phyloP scores from a whole-genome alignment of 1,284 basidiomycete species.

The Ustilago curta region DNA sequence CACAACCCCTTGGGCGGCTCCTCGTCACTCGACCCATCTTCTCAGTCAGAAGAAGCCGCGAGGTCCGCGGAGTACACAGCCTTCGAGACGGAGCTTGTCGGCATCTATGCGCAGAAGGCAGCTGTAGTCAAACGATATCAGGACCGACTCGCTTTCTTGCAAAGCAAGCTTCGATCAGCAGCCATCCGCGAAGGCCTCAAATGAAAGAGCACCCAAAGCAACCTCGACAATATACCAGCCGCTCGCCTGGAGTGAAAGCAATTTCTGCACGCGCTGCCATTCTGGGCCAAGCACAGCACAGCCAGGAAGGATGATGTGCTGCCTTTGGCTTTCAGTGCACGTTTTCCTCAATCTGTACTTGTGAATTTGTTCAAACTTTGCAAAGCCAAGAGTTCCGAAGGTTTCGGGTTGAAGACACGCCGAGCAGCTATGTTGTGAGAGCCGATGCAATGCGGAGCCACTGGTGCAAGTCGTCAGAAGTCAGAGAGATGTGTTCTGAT shows the following conservation, averaged over 20 bases:
- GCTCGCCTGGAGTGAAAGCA: too few relatives aligned
- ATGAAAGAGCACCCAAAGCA: constrained; percentile 4
- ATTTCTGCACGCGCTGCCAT: too few relatives aligned
- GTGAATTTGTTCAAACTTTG: too few relatives aligned
- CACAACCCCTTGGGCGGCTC: neutral
- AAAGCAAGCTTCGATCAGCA: constrained; percentile 56
- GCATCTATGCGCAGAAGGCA: constrained; percentile 33
- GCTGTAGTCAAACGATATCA: constrained; percentile 54
- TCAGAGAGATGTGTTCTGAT: neutral
- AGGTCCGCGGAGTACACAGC: constrained; percentile 11
- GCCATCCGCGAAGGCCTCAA: constrained; percentile 56
- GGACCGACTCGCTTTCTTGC: constrained; percentile 51
- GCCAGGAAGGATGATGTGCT: neutral
- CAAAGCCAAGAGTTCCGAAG: too few relatives aligned
- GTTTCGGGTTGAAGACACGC: neutral
- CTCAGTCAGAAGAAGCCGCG: neutral
- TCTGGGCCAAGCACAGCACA: neutral
- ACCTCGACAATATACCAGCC: neutral
- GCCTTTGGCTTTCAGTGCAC: neutral
- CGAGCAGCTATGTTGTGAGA: neutral
- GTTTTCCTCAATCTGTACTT: constrained; percentile 3
- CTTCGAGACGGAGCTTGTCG: constrained; percentile 40
- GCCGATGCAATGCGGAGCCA: neutral
- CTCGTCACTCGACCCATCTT: neutral
- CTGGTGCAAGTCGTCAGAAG: neutral